Base-by-base conservation (phyloP, 2,329 filamentous ascomycete species). In the Fusarium floridanum region DNA sequence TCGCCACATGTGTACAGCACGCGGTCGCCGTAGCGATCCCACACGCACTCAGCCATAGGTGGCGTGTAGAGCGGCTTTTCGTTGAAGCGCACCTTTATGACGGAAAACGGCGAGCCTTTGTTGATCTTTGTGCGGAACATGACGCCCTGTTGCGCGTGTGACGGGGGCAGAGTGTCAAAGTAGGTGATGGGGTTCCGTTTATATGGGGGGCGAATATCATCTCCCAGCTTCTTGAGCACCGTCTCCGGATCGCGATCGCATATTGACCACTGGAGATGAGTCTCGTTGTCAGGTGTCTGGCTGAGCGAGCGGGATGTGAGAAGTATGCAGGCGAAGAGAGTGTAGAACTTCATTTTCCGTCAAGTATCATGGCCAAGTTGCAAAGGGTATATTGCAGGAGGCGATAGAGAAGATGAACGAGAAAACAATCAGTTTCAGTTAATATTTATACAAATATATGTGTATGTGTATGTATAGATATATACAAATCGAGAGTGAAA, bases 101-200 rank as follows among this genome's bases (percentile, higher is more conserved):
- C 48, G 8, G 74, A 76, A 32, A 67, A 68, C 4, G 55, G 61
- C 3, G 71, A 53, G 14, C 72, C 71, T 37, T 73, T 75, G 43
- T 71, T 76, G 24, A 64, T 64, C 55, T 76, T 76, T 41, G 74
- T 75, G 24, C 74, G 74, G 32, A 76, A 76, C 74, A 76, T 76
- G 27, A 76, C 61, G 12, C 72, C 74, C 22, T 67, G 64, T 16
- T 73, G 72, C 6, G 70, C 72, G 39, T 76, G 72, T 14, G 64
- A 71, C 27, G 74, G 74, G 4, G 74, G 74, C 37, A 67, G 57
- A 6, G 74, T 76, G 61, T 76, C 74, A 41, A 75, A 76, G 43
- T 76, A 76, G 10, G 68, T 70, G 60, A 76, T 76, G 6, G 74
- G 74, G 37, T 70, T 73, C 6, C 53, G 37, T 36, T 76, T 76